Evolutionary conservation across 495 filamentous ascomycete genomes (phyloP).

Genomic region (Immersiella caudata): DNA sequence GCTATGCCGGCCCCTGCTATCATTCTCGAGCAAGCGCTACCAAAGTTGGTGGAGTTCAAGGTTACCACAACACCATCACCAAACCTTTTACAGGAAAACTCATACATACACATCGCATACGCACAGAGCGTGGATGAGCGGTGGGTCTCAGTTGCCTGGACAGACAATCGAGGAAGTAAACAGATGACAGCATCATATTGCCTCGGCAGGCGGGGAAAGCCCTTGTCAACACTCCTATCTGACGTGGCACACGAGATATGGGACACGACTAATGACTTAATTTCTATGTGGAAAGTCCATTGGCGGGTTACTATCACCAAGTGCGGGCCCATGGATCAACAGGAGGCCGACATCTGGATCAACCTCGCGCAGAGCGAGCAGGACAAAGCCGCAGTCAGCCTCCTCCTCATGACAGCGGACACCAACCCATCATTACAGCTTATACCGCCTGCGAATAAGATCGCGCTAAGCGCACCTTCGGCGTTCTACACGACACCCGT

Average conservation of each 20-base stretch:
- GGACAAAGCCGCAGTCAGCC: slow-evolving; percentile 49
- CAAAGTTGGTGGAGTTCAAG: slow-evolving; percentile 78
- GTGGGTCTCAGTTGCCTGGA: slow-evolving; percentile 94
- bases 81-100: slow-evolving; percentile 79
- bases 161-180: slow-evolving; percentile 75
- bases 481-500: slow-evolving; percentile 56
- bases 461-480: slow-evolving; percentile 44
- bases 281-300: slow-evolving; percentile 67
- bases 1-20: slow-evolving; percentile 68
- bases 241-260: slow-evolving; percentile 81
- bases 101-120: slow-evolving; percentile 84
- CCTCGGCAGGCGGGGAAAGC: slow-evolving; percentile 64
- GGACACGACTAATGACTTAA: slow-evolving; percentile 77
- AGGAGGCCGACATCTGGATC: slow-evolving; percentile 71
- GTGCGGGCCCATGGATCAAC: slow-evolving; percentile 68
- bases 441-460: slow-evolving; percentile 52
- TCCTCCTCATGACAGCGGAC: slow-evolving; percentile 69
- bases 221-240: slow-evolving; percentile 55
- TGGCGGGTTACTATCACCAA: slow-evolving; percentile 83
- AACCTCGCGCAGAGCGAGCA: slow-evolving; percentile 43
- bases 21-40: slow-evolving; percentile 70
- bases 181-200: slow-evolving; percentile 82
- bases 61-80: slow-evolving; percentile 66
- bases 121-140: slow-evolving; percentile 77
- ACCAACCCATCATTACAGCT: slow-evolving; percentile 67